Conservation (phyloP, 169 alveolate species). For the Cryptosporidium xiaoi region DNA sequence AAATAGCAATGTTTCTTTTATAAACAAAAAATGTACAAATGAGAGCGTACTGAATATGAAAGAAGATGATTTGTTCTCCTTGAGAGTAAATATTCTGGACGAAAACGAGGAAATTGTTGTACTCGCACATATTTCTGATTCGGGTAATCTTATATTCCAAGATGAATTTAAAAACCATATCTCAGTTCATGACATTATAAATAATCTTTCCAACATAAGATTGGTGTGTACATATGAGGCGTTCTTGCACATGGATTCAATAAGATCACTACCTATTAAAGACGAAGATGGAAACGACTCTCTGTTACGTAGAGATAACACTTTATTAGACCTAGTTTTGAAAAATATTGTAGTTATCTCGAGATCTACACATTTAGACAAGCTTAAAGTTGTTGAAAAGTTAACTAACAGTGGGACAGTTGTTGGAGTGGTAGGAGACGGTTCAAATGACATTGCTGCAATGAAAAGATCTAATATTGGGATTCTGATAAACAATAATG, state of each 20-base stretch:
- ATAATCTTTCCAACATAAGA: background rate
- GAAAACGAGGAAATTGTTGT: too few relatives aligned
- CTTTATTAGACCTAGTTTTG: conserved; percentile 11
- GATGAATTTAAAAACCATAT: conserved; percentile 21
- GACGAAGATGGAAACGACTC: background rate
- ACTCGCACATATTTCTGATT: too few relatives aligned
- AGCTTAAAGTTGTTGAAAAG: conserved; percentile 22
- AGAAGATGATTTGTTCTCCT: background rate
- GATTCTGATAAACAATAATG: background rate
- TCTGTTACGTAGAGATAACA: background rate
- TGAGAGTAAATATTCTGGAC: background rate
- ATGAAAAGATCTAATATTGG: conserved; percentile 37
- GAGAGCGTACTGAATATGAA: background rate
- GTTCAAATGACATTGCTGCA: conserved; percentile 70
- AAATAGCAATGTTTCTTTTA: background rate
- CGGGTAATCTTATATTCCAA: conserved; percentile 20
- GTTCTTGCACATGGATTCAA: background rate
- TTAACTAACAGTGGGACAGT: conserved; percentile 18
- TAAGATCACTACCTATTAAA: background rate
- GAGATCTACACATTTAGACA: conserved; percentile 38
- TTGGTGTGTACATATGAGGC: conserved; percentile 39
- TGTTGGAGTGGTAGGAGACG: conserved; percentile 66
- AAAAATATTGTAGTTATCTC: conserved; percentile 18
- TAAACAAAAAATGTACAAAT: background rate
- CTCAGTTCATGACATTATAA: background rate